Evolutionary conservation across 2,329 filamentous ascomycete species (phyloP), one percentile per base, ranked within the genome.

Genomic region (Botryotinia convoluta): DNA sequence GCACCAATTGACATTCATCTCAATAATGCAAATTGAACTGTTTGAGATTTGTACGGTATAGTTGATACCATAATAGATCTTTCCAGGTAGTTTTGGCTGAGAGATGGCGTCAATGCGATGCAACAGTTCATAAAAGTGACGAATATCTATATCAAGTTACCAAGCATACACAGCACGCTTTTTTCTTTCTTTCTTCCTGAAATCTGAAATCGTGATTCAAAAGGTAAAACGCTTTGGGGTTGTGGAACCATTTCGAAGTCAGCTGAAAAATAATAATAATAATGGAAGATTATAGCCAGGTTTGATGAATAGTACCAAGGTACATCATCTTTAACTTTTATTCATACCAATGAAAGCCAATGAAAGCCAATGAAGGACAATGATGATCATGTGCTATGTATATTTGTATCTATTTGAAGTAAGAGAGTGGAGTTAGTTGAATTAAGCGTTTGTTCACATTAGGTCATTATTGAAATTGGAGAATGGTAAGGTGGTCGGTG

Each of bases 31-130:
- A 54, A 54, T 64, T 45, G 42, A 12, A 32, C 42, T 67, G 45
- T 67, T 67, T 67, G 64, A 54, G 64, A 67, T 67, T 9, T 51
- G 63, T n/a, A 37, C 29, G 14, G 63, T 65, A 64, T 3, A 65
- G 63, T 35, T 16, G 26, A 26, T 37, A 54, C 64, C 39, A n/a
- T 29, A 42, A 29, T 68, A 67, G 45, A 54, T 48, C 68, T 37
- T 51, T 16, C 29, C 37, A 29, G n/a, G 39, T 18, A 37, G 5
- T n/a, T 54, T n/a, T 42, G 39, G 59, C 59, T 71, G 69, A 71
- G 59, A 29, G 69, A 64, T 54, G 69, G 69, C 69, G 69, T 63
- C 45, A 71, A 71, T 71, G 68, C 57, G 44, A 71, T 60, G 44
- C 69, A 71, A 71, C 69, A 45, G 69, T 63, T 63, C 59, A 44